Evolutionary conservation across 1,139 yeast species (phyloP).

Genomic region (Candida sanyaensis): DNA sequence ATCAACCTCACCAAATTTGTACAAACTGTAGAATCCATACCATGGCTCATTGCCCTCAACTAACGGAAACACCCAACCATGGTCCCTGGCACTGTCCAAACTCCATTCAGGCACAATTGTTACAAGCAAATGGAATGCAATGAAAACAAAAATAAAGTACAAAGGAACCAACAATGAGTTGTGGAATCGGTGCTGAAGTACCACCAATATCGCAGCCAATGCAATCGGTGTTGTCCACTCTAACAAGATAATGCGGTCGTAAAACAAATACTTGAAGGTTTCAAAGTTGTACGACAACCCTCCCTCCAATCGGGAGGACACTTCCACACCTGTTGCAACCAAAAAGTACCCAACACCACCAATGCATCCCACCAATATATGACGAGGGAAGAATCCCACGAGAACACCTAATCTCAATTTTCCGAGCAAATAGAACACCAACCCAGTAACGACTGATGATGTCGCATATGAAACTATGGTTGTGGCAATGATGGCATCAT

Average conservation of each 20-base stretch:
- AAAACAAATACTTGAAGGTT: conserved; percentile 52
- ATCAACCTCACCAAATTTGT: conserved; percentile 68
- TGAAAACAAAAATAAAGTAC: conserved; percentile 73
- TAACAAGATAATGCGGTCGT: conserved; percentile 41
- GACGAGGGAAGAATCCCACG: conserved; percentile 95
- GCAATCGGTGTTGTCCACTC: conserved; percentile 76
- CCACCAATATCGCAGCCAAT: conserved; percentile 59
- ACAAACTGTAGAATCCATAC: conserved; percentile 80
- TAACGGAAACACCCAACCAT: conserved; percentile 83
- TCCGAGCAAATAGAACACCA: conserved; percentile 76
- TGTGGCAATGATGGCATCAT: conserved; percentile 72
- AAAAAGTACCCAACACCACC: conserved; percentile 98
- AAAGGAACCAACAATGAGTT: conserved; percentile 81
- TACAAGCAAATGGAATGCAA: conserved; percentile 67
- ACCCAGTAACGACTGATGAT: conserved; percentile 83
- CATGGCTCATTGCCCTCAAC: conserved; percentile 76
- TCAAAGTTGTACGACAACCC: conserved; percentile 63
- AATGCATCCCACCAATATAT: conserved; percentile 92
- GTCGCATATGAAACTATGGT: conserved; percentile 84
- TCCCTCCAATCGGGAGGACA: conserved; percentile 76
- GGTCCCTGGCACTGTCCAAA: conserved; percentile 58
- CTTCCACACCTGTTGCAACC: conserved; percentile 88
- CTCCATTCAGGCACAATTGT: conserved; percentile 65
- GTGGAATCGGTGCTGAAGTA: conserved; percentile 64
- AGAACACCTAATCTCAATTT: conserved; percentile 77